Evolutionary conservation across 2,329 filamentous ascomycete species (phyloP), one percentile per base, ranked within the genome.

Genomic region (Verticillium isaacii): DNA sequence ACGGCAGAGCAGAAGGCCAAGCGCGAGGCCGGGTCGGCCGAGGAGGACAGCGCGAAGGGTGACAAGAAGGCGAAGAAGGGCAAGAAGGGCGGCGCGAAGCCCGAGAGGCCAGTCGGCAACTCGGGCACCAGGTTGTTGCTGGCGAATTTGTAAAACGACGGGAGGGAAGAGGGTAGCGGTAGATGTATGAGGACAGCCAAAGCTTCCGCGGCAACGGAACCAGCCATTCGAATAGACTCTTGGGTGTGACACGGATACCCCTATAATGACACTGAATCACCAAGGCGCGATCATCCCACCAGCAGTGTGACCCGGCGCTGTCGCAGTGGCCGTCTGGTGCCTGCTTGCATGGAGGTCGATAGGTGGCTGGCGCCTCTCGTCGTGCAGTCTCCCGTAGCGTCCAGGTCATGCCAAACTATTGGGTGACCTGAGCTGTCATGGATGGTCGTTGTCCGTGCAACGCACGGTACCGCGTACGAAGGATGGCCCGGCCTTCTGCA

Each of bases 41-140:
- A 79, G 32, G 75, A 77, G 52, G 75, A 76, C 36, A 56, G 29
- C 25, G 61, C 71, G 62, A 78, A 76, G 67, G 71, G 66, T 32
- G 75, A 77, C 66, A 82, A 84, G 67, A 71, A 72, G 19, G 70
- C 66, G 8, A 78, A 74, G 72, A 77, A 73, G 72, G 72, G 71
- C 41, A 78, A 78, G 66, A 79, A 78, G 71, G 78, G 79, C 68
- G 67, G 69, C 15, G 74, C 75, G 63, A 78, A 78, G 67, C 71
- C 74, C 65, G 74, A 77, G 62, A 73, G 71, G 63, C 72, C 78
- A 8, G 76, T 83, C 5, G 87, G 87, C 14, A 90, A 89, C 73
- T 81, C 80, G 68, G 88, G 88, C 3, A 82, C 86, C 61, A 84
- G 80, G 72, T 73, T 90, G 63, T 73, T 90, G 65, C 74, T 90